These are phyloP conservation scores for Diaporthe capsici DNA, from an alignment of 2,329 filamentous ascomycete genomes.

Conservation along the genomic window DNA sequence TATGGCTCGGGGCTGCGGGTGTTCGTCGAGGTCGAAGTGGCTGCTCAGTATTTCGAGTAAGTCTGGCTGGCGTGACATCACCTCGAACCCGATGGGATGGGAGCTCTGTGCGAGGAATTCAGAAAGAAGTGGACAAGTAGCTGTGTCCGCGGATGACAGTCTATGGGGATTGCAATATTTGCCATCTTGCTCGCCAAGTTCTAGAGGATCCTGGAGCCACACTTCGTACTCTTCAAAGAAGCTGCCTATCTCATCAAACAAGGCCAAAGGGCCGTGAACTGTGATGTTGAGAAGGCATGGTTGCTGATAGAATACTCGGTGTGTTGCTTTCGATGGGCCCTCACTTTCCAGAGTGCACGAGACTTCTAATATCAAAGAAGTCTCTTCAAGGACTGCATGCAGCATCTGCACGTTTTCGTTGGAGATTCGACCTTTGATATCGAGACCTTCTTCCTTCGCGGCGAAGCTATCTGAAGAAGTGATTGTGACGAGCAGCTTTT, in stretches of 20 bases:
- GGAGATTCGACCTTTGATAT: slow-evolving; percentile 19
- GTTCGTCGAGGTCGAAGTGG: too few relatives aligned
- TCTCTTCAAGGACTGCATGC: slow-evolving; percentile 32
- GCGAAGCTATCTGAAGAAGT: not conserved
- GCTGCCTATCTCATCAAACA: slow-evolving; percentile 28
- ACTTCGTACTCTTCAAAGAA: slow-evolving; percentile 30
- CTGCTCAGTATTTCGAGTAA: not conserved
- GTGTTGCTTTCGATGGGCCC: not conserved
- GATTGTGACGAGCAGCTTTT: not conserved
- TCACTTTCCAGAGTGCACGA: slow-evolving; percentile 18
- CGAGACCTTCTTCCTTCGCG: not conserved
- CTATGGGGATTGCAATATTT: slow-evolving; percentile 38
- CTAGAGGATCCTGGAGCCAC: slow-evolving; percentile 23
- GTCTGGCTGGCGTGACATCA: not conserved
- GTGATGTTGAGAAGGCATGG: slow-evolving; percentile 23
- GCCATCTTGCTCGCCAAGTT: not conserved
- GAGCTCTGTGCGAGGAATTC: not conserved
- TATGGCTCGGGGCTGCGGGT: too few relatives aligned
- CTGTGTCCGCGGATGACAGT: not conserved
- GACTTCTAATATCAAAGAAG: slow-evolving; percentile 5
- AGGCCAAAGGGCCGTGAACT: not conserved
- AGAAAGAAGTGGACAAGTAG: not conserved
- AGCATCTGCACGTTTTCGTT: slow-evolving; percentile 11
- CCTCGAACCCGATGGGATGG: not conserved
- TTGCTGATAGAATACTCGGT: not conserved